A percentile compares a stretch with the other conserved stretches of the same genome.
These are phyloP conservation scores for Metschnikowia koreensis DNA, from an alignment of 805 yeast species.

Conservation along the genomic window DNA sequence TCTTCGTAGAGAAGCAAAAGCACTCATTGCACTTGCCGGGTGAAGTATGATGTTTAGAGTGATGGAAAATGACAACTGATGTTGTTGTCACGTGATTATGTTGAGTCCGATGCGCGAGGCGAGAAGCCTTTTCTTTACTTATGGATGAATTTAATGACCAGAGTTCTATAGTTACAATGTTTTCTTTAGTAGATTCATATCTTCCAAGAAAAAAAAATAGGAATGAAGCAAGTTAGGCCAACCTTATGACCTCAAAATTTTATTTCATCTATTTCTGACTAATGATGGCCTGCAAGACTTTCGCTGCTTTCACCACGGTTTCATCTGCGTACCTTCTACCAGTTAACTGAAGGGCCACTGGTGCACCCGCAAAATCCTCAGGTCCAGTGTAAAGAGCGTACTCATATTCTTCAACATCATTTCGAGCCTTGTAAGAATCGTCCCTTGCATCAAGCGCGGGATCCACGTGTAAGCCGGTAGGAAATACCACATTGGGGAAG, in stretches of 20 bases:
- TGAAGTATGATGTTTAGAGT: background rate
- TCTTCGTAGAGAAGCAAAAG: constrained; percentile 17
- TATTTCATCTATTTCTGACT: background rate
- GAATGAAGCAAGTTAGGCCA: too few relatives aligned
- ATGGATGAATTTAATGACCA: too few relatives aligned
- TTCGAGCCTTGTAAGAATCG: constrained; percentile 14
- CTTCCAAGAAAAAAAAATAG: background rate
- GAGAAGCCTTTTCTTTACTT: background rate
- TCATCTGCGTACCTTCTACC: constrained; percentile 21
- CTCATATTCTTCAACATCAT: constrained; percentile 20
- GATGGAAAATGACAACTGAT: background rate
- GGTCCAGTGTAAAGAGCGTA: constrained; percentile 20
- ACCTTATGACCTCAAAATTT: background rate
- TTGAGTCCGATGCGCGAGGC: background rate
- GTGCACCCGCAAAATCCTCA: constrained; percentile 17
- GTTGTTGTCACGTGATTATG: background rate
- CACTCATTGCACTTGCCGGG: constrained; percentile 13
- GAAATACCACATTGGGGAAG: constrained; percentile 21
- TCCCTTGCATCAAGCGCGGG: constrained; percentile 16
- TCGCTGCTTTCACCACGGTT: constrained; percentile 19
- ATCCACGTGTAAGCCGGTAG: constrained; percentile 20
- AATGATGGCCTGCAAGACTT: constrained; percentile 17
- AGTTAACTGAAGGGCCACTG: constrained; percentile 20
- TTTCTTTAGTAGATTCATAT: too few relatives aligned
- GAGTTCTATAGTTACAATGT: too few relatives aligned